phyloP scores from a whole-genome alignment of 164 flowering plant genomes.

The Santalum album region DNA sequence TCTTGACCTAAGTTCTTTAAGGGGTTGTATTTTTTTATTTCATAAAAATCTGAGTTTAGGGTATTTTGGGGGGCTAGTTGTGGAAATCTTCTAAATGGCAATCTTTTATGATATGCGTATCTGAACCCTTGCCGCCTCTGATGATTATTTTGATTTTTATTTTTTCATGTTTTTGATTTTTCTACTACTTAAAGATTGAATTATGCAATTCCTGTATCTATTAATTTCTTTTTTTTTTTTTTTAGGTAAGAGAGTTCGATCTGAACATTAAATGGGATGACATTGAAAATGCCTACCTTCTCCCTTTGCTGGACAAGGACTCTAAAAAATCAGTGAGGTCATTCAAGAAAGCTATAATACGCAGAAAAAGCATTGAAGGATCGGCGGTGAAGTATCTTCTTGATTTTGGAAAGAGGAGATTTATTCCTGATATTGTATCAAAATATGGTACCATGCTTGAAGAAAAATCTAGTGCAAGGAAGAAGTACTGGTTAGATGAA shows the following conservation, averaged over 20 bases:
- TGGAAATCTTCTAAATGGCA: too few relatives aligned
- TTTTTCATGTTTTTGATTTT: too few relatives aligned
- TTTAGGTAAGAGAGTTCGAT: constrained; percentile 82
- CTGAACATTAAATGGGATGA: constrained; percentile 71
- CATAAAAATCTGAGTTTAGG: too few relatives aligned
- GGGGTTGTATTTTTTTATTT: too few relatives aligned
- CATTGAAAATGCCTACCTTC: constrained; percentile 48
- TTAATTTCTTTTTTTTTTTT: too few relatives aligned
- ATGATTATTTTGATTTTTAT: too few relatives aligned
- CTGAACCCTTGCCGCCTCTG: too few relatives aligned
- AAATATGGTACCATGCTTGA: constrained; percentile 56
- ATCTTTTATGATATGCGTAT: too few relatives aligned
- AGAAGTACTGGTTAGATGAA: constrained; percentile 82
- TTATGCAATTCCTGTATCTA: too few relatives aligned
- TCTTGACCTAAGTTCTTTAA: too few relatives aligned
- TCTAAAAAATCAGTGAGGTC: constrained; percentile 43
- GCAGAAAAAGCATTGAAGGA: constrained; percentile 59
- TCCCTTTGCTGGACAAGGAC: constrained; percentile 46
- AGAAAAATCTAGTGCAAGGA: constrained; percentile 62
- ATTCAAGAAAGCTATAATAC: constrained; percentile 73
- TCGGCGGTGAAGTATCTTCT: constrained; percentile 60
- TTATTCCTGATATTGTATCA: constrained; percentile 64
- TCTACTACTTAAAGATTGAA: too few relatives aligned
- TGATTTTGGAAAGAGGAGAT: constrained; percentile 91
- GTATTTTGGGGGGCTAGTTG: too few relatives aligned